Base-by-base conservation (phyloP, 2,329 filamentous ascomycete species). In the Ascosphaera acerosa region DNA sequence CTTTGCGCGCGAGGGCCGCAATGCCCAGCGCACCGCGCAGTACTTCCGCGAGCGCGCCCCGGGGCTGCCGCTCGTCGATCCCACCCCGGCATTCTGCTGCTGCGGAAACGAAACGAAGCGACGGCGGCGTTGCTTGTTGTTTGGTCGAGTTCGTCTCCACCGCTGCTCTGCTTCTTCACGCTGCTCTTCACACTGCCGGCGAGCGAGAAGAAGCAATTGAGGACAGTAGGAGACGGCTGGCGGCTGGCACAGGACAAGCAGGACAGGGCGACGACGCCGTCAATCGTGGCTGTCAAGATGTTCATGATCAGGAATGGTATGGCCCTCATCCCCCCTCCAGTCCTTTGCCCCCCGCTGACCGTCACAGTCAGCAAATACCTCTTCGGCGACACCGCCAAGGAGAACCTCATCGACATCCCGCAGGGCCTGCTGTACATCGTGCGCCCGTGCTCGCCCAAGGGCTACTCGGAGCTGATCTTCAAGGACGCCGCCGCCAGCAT, bases 401-500 rank as follows among this genome's bases (percentile, higher is more conserved):
- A 94, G 58, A 76, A 80, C 30, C 70, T 97, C 48, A 80, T 91
- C 54, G 82, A 94, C 50, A 72, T 97, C 27, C 71, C 82, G 10
- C 81, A 94, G 53, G 87, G 87, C 48, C 82, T 94, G 53, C 77
- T 97, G 28, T 97, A 92, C 53, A 74, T 97, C 41, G 87, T 97
- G 43, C 77, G 87, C 44, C 87, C 87, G 7, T 67, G 80, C 31
- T 94, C 84, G 5, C 81, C 84, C 34, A 97, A 97, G 53, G 87
- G 87, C 40, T 94, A 92, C 51, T 92, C 84, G 2, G 87, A 97
- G 54, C 80, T 94, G 48, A 90, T 97, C 54, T 97, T 92, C 64
- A 91, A 87, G 53, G 87, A 97, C 69, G 76, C 81, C 23, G 76
- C 80, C 29, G 80, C 84, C 32, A 80, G 75, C 38, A 89, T 97